A percentile compares a stretch with the other conserved stretches of the same genome.
Evolutionary conservation across 805 yeast species (phyloP).

Genomic region (Peterozyma toletana): DNA sequence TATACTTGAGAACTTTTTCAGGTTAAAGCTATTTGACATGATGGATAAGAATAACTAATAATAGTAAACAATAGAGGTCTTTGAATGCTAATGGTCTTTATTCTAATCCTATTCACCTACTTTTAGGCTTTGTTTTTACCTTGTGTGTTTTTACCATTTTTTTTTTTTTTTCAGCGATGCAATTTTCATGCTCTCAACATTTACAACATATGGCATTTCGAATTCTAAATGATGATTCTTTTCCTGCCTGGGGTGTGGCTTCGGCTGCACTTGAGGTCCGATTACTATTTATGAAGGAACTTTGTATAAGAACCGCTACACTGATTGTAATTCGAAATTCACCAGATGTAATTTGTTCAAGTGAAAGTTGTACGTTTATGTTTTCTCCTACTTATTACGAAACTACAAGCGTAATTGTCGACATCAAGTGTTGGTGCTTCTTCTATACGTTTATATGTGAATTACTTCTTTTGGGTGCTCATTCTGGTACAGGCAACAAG

Average conservation of each 20-base stretch:
- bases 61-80: no score
- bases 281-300: conserved; percentile 2
- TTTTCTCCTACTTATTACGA: not conserved
- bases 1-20: no score
- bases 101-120: no score
- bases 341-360: no score
- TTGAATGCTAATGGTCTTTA: no score
- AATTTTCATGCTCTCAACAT: not conserved
- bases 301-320: conserved; percentile 17
- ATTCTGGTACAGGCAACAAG: conserved; percentile 33
- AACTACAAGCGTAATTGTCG: not conserved
- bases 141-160: not conserved
- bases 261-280: not conserved
- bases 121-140: not conserved
- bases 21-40: no score
- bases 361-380: not conserved
- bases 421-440: no score
- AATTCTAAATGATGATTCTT: not conserved
- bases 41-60: no score
- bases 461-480: conserved; percentile 1
- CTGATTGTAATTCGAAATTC: conserved; percentile 8
- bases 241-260: not conserved
- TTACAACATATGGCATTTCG: no score
- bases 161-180: not conserved
- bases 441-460: no score